These are phyloP conservation scores for Jamesozyma spencerorum DNA, from an alignment of 805 yeast species.

Conservation along the genomic window DNA sequence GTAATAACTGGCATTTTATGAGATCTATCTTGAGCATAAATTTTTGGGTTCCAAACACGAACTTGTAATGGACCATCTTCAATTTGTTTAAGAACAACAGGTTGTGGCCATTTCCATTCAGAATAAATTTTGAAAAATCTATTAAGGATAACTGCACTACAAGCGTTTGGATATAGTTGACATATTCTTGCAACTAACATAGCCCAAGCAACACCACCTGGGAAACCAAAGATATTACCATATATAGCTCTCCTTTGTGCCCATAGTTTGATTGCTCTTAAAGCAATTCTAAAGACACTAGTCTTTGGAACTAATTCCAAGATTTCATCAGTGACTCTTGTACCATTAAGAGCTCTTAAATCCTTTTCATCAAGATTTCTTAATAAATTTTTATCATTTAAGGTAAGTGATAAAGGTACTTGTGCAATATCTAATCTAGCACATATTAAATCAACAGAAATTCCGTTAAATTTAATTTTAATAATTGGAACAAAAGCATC, in stretches of 20 bases:
- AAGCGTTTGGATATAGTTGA: constrained; percentile 93
- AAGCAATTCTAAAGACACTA: constrained; percentile 82
- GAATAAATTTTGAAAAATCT: constrained; percentile 80
- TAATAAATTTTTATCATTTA: constrained; percentile 77
- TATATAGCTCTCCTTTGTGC: constrained; percentile 91
- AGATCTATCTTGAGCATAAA: constrained; percentile 79
- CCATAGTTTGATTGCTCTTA: constrained; percentile 92
- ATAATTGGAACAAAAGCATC: constrained; percentile 98
- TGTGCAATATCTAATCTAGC: constrained; percentile 78
- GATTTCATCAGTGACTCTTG: constrained; percentile 94
- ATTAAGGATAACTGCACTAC: constrained; percentile 81
- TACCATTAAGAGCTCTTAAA: constrained; percentile 83
- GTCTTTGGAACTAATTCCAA: constrained; percentile 84
- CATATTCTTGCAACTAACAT: constrained; percentile 98
- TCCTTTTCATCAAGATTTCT: constrained; percentile 88
- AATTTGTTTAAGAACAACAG: constrained; percentile 81
- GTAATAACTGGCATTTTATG: constrained; percentile 98
- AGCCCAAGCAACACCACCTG: constrained; percentile 99
- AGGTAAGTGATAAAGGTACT: constrained; percentile 63
- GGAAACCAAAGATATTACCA: constrained; percentile 92
- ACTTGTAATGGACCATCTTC: constrained; percentile 97
- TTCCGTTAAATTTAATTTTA: constrained; percentile 78
- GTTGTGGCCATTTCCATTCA: constrained; percentile 98
- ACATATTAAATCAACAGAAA: constrained; percentile 85
- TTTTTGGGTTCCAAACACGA: constrained; percentile 90